Evolutionary conservation across 345 rosid genomes (phyloP), one percentile per base, ranked within the genome.

Genomic region (Eucalyptus viminalis): DNA sequence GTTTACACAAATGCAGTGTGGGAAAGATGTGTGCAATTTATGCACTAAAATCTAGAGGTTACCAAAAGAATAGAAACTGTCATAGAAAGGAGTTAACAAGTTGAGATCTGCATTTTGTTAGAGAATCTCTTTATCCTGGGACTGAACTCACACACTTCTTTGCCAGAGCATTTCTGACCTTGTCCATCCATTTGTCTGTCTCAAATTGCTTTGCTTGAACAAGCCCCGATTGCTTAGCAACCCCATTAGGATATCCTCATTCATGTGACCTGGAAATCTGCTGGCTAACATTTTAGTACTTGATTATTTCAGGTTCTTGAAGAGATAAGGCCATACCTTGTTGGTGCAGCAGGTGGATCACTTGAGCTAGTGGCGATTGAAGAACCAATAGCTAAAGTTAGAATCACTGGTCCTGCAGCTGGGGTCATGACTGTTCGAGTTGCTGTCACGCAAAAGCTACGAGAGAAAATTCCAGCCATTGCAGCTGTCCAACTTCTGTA

Each of bases 381-480:
- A 53, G 99, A 96, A 87, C 98, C 99, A 5, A 97, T 97, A 37
- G 99, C 93, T 83, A 98, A 98, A 92, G 92, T 97, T 86, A 92
- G 95, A 92, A 94, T 98, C 89, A 93, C 98, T 12, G 99, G 99
- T 80, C 99, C 99, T 88, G 99, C 99, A 19, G 98, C 99, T 3
- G 98, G 97, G 49, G 98, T 98, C 87, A 96, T 98, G 99, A 98
- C 99, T 4, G 99, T 98, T 86, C 94, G 99, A 85, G 98, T 97
- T 34, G 99, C 99, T 8, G 96, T 97, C 50, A 97, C 98, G 1
- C 99, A 97, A 92, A 97, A 97, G 92, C 91, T 97, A 72, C 93
- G 99, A 31, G 98, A 98, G 95, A 97, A 96, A 92, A 96, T 97
- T 86, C 98, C 98, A 21, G 91, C 97, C 62, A 98, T 98, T 85